These are phyloP conservation scores for Hypholoma sublateritium DNA, from an alignment of 768 basidiomycete species.

Conservation along the genomic window DNA sequence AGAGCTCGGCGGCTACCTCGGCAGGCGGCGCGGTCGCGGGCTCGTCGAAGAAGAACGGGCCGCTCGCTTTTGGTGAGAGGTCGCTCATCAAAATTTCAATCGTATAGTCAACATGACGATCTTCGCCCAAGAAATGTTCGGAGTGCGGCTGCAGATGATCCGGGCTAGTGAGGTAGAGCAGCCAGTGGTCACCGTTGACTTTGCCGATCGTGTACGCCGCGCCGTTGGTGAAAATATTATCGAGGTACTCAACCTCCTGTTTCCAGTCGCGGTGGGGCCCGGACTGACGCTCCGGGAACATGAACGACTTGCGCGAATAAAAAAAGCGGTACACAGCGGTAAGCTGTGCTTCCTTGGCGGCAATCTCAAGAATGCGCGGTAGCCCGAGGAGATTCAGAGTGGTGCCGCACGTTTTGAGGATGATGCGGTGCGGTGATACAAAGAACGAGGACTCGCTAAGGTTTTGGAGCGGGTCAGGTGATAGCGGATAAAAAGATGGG, in stretches of 20 bases:
- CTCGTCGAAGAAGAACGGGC: conserved; percentile 65
- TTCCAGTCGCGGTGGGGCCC: conserved; percentile 95
- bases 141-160: conserved; percentile 17
- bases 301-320: conserved; percentile 98
- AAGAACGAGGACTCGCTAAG: conserved; percentile 95
- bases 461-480: conserved; percentile 4
- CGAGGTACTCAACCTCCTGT: conserved; percentile 88
- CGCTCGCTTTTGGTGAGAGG: conserved; percentile 72
- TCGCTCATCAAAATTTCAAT: conserved; percentile 98
- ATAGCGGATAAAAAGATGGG: conserved; percentile 1
- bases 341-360: conserved; percentile 64
- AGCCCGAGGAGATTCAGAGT: conserved; percentile 96
- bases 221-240: conserved; percentile 84
- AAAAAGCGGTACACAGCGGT: conserved; percentile 85
- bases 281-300: conserved; percentile 95
- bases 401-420: conserved; percentile 98
- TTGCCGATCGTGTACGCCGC: conserved; percentile 97
- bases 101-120: conserved; percentile 73
- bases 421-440: conserved; percentile 91
- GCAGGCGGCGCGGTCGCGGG: conserved; percentile 40
- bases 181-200: conserved; percentile 98
- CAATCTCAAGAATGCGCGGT: conserved; percentile 93
- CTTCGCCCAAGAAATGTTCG: conserved; percentile 15
- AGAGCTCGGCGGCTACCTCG: conserved; percentile 59
- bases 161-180: conserved; percentile 87